A percentile compares a stretch with the other conserved stretches of the same genome.
phyloP scores from a whole-genome alignment of 2,329 filamentous ascomycete species.

The Phoma sp. region DNA sequence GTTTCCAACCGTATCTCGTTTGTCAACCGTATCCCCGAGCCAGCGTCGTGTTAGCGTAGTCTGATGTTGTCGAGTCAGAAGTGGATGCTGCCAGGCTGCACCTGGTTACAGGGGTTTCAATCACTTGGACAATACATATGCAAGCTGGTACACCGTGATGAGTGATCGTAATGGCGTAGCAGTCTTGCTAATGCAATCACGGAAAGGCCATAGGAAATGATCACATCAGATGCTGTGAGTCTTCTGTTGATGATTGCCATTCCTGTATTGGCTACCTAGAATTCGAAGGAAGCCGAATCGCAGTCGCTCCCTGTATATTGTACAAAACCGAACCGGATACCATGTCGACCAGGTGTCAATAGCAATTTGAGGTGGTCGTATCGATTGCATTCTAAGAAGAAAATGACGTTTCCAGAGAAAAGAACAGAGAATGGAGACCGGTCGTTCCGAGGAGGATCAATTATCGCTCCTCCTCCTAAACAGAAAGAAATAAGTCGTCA shows the following conservation, averaged over 20 bases:
- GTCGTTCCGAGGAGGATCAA: constrained; percentile 19
- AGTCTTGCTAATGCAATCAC: no score
- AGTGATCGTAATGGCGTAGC: background rate
- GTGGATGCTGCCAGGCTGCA: background rate
- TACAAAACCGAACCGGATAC: constrained; percentile 30
- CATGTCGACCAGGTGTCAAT: constrained; percentile 15
- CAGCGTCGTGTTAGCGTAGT: background rate
- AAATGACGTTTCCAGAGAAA: constrained; percentile 25
- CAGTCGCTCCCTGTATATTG: constrained; percentile 26
- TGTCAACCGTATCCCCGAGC: constrained; percentile 8
- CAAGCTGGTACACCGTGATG: background rate
- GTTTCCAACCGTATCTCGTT: background rate
- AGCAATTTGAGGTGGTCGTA: constrained; percentile 13
- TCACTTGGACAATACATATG: background rate
- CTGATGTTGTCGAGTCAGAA: background rate
- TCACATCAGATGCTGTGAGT: background rate
- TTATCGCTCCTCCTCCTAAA: constrained; percentile 13
- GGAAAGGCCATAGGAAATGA: background rate
- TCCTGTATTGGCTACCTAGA: constrained; percentile 28
- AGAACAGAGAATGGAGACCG: constrained; percentile 19
- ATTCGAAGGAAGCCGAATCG: constrained; percentile 13
- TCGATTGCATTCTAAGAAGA: constrained; percentile 20
- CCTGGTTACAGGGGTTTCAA: background rate
- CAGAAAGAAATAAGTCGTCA: constrained; percentile 16
- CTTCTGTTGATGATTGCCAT: constrained; percentile 18